phyloP scores from a whole-genome alignment of 2,329 filamentous ascomycete species.

The Colletotrichum kahawae region DNA sequence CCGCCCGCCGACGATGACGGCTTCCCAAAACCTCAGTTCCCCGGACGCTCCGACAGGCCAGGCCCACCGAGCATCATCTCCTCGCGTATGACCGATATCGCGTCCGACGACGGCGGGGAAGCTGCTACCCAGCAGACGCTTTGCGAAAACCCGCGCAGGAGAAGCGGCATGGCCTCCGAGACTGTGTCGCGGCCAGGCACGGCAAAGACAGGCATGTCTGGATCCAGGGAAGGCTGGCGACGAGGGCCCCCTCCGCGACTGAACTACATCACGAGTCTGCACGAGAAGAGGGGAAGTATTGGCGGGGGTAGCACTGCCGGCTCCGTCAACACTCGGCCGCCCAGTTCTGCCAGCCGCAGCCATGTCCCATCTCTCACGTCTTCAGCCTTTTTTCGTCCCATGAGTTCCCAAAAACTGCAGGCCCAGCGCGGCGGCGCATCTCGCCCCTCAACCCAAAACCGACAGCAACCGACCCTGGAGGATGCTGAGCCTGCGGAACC shows the following conservation, averaged over 20 bases:
- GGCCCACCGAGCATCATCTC: slow-evolving; percentile 71
- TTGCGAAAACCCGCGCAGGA: slow-evolving; percentile 19
- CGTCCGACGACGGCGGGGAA: slow-evolving; percentile 59
- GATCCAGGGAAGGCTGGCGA: slow-evolving; percentile 16
- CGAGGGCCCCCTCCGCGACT: slow-evolving; percentile 63
- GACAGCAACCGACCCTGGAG: slow-evolving; percentile 26
- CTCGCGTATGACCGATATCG: slow-evolving; percentile 72
- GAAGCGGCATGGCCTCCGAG: slow-evolving; percentile 39
- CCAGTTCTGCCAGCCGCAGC: slow-evolving; percentile 75
- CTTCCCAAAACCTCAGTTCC: slow-evolving; percentile 45
- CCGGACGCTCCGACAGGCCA: slow-evolving; percentile 42
- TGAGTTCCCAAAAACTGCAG: slow-evolving; percentile 95
- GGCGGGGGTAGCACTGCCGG: slow-evolving; percentile 40
- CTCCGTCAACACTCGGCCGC: slow-evolving; percentile 34
- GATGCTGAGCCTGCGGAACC: slow-evolving; percentile 37
- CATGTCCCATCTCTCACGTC: slow-evolving; percentile 91
- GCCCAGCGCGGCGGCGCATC: slow-evolving; percentile 76
- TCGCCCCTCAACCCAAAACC: slow-evolving; percentile 47
- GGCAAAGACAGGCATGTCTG: slow-evolving; percentile 50
- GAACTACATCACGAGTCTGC: slow-evolving; percentile 44
- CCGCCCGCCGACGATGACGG: slow-evolving; percentile 42
- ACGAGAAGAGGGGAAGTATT: slow-evolving; percentile 48
- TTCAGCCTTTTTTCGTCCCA: slow-evolving; percentile 91
- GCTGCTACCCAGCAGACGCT: slow-evolving; percentile 39
- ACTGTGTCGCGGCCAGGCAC: slow-evolving; percentile 58